Percentiles rank a stretch among this genome's conserved stretches.
Conservation (phyloP, 495 filamentous ascomycete genomes). For the Aspergillus sclerotiicarbonarius region DNA sequence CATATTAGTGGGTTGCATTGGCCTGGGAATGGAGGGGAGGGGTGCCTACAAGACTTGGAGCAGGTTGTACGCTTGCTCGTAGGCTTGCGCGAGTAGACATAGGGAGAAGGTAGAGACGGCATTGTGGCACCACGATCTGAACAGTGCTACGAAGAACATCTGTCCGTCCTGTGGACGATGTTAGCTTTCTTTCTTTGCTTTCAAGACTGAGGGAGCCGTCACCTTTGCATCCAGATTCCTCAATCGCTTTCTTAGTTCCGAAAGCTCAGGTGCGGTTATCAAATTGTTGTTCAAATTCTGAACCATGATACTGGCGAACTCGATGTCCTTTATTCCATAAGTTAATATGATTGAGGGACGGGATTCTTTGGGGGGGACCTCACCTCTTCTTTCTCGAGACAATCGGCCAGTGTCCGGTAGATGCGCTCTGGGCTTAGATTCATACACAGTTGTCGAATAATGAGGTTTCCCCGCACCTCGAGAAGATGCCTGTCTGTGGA, state of each 20-base stretch:
- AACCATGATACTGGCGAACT: constrained; percentile 99
- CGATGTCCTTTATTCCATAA: constrained; percentile 62
- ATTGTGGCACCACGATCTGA: constrained; percentile 98
- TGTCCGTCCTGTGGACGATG: constrained; percentile 70
- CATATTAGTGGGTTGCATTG: constrained; percentile 36
- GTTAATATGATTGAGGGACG: neutral
- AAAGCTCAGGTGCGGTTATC: constrained; percentile 92
- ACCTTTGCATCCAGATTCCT: constrained; percentile 87
- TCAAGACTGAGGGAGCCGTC: constrained; percentile 5
- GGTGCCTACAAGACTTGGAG: constrained; percentile 84
- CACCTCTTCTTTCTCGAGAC: constrained; percentile 92
- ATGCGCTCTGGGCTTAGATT: constrained; percentile 93
- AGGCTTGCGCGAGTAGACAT: constrained; percentile 94
- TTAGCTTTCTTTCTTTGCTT: constrained; percentile 12
- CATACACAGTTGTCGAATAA: constrained; percentile 91
- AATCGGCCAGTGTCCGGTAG: constrained; percentile 93
- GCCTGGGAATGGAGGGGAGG: neutral
- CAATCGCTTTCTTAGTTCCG: constrained; percentile 84
- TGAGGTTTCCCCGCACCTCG: constrained; percentile 90
- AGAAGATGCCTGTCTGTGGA: constrained; percentile 87
- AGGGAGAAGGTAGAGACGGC: constrained; percentile 96
- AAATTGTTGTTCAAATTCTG: constrained; percentile 99
- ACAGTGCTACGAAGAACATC: constrained; percentile 89
- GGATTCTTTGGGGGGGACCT: constrained; percentile 9
- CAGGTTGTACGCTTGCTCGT: constrained; percentile 96